Conservation (phyloP, 2,329 filamentous ascomycete genomes). For the Sporothrix euskadiensis region DNA sequence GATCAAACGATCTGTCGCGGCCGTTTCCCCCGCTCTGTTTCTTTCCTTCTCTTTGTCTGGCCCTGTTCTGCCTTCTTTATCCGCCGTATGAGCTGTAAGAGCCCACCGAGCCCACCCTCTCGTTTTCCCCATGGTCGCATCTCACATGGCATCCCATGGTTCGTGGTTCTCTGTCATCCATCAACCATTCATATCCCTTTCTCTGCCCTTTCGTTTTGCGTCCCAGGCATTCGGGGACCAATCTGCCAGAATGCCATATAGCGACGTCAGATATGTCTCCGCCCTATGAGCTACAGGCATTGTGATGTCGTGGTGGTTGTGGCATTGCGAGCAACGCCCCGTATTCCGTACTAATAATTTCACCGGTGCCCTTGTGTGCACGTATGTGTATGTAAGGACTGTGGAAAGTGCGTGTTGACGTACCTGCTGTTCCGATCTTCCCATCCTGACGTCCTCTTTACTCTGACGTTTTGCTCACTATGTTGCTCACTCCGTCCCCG, state of each 20-base stretch:
- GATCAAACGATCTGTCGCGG: conserved; percentile 15
- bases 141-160: neutral
- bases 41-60: conserved; percentile 7
- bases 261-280: neutral
- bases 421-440: neutral
- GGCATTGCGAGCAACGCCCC: neutral
- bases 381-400: no score
- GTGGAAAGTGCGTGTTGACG: neutral
- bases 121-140: neutral
- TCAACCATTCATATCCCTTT: neutral
- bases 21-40: neutral
- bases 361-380: neutral
- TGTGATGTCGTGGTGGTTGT: neutral
- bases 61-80: conserved; percentile 13
- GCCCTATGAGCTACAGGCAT: neutral
- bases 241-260: neutral
- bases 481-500: neutral
- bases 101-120: neutral
- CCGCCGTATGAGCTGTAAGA: neutral
- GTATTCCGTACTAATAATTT: neutral
- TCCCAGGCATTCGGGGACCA: conserved; percentile 9
- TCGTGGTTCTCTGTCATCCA: conserved; percentile 9
- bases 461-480: neutral
- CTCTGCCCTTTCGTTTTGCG: neutral
- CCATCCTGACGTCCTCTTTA: neutral